phyloP scores from a whole-genome alignment of 139 green algal genomes.

The Choricystis sp. region DNA sequence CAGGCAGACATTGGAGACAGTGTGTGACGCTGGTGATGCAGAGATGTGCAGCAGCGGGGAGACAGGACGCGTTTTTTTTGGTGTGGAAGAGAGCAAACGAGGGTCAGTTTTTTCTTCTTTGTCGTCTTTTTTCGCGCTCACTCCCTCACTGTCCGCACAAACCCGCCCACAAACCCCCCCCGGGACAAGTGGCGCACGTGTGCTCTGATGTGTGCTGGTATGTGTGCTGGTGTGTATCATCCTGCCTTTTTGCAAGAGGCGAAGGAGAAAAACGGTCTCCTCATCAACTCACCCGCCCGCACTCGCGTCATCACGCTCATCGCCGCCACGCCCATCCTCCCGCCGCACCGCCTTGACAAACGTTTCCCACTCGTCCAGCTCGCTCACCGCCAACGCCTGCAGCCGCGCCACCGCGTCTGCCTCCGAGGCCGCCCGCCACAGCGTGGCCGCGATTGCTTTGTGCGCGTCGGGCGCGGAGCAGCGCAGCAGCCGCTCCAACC shows the following conservation, averaged over 20 bases:
- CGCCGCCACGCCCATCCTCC: conserved; percentile 1
- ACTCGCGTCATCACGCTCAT: conserved; percentile 11
- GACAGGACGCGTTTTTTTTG: no score
- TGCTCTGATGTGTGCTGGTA: no score
- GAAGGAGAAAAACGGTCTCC: not conserved
- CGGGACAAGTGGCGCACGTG: no score
- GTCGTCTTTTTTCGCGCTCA: no score
- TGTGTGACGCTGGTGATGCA: no score
- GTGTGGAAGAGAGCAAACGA: no score
- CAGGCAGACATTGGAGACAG: no score
- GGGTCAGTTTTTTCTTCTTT: no score
- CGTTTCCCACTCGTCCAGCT: conserved; percentile 39
- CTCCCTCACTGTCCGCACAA: no score
- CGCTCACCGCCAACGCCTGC: conserved; percentile 15
- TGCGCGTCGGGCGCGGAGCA: conserved; percentile 42
- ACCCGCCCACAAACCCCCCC: no score
- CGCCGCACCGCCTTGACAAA: conserved; percentile 6
- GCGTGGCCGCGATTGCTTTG: conserved; percentile 29
- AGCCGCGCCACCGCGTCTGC: conserved; percentile 24
- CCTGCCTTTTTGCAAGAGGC: not conserved
- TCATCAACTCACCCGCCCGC: not conserved
- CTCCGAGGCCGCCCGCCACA: conserved; percentile 50
- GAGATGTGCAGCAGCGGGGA: no score
- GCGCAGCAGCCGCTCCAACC: conserved; percentile 57
- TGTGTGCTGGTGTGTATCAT: no score